Percentiles rank a stretch among this genome's conserved stretches.
phyloP scores from a whole-genome alignment of 2,329 filamentous ascomycete species.

The Fusarium sororula region DNA sequence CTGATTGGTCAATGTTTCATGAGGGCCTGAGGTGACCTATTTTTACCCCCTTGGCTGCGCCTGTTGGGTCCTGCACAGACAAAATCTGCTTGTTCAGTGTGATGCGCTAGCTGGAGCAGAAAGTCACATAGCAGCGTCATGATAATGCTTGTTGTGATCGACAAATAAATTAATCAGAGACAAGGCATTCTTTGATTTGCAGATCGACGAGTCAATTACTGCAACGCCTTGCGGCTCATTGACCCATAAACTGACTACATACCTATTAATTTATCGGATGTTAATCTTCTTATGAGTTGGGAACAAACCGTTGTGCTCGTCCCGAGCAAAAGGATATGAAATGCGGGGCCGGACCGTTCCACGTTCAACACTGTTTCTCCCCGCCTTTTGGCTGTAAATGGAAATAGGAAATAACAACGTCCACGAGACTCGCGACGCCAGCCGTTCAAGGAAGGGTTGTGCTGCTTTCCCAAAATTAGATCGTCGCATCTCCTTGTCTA shows the following conservation, averaged over 20 bases:
- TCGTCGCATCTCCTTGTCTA: not conserved
- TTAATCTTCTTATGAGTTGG: not conserved
- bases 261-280: not conserved
- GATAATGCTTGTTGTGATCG: constrained; percentile 16
- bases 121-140: constrained; percentile 1
- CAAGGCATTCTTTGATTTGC: constrained; percentile 20
- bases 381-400: constrained; percentile 35
- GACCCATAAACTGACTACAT: not conserved
- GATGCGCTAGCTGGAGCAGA: not conserved
- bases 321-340: not conserved
- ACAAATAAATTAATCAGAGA: constrained; percentile 16
- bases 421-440: not conserved
- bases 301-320: not conserved
- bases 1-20: constrained; percentile 27
- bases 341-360: constrained; percentile 31
- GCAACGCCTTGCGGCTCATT: constrained; percentile 11
- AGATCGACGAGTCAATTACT: not conserved
- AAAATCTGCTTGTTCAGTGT: not conserved
- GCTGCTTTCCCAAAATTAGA: constrained; percentile 17
- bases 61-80: not conserved
- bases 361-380: constrained; percentile 17
- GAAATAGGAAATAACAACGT: constrained; percentile 9
- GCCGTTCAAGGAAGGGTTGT: not conserved
- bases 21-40: constrained; percentile 25
- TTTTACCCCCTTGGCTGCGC: constrained; percentile 31